phyloP scores from a whole-genome alignment of 2,329 filamentous ascomycete genomes.

The Teratosphaeria nubilosa region DNA sequence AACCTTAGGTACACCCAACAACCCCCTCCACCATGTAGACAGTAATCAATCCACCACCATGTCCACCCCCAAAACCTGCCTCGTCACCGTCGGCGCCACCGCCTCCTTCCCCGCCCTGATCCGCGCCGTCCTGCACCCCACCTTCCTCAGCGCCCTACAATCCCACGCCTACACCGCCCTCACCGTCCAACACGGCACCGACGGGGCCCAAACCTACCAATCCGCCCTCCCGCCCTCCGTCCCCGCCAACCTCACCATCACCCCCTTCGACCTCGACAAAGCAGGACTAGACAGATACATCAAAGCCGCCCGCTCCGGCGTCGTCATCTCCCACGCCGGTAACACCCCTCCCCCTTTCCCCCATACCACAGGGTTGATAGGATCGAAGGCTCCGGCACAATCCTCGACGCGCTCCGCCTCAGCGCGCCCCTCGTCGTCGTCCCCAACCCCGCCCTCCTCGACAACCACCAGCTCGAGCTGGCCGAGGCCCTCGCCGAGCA shows the following conservation, averaged over 20 bases:
- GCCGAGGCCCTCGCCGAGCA: slow-evolving; percentile 64
- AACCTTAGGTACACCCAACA: not conserved
- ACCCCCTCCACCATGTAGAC: not conserved
- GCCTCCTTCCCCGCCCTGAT: slow-evolving; percentile 70
- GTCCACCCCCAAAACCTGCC: slow-evolving; percentile 48
- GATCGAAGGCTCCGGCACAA: slow-evolving; percentile 85
- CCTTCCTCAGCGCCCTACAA: slow-evolving; percentile 54
- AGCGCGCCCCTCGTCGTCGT: slow-evolving; percentile 76
- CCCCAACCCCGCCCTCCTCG: slow-evolving; percentile 68
- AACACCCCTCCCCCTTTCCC: slow-evolving; percentile 26
- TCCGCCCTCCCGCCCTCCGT: not conserved
- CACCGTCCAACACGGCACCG: slow-evolving; percentile 69
- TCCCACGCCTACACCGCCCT: slow-evolving; percentile 58
- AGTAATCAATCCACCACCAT: slow-evolving; percentile 1
- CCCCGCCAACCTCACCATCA: slow-evolving; percentile 37
- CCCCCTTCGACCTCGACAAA: slow-evolving; percentile 56
- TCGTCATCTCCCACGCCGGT: slow-evolving; percentile 88
- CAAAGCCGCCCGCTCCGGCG: slow-evolving; percentile 47
- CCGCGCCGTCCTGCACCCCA: slow-evolving; percentile 49
- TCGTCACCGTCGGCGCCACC: slow-evolving; percentile 89
- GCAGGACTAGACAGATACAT: slow-evolving; percentile 52
- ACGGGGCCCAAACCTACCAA: slow-evolving; percentile 38
- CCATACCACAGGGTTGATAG: too few species aligned
- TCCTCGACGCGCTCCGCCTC: slow-evolving; percentile 69
- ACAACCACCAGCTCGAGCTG: slow-evolving; percentile 86